Conservation (phyloP, 2,329 filamentous ascomycete genomes). For the Atkinsonella texensis region DNA sequence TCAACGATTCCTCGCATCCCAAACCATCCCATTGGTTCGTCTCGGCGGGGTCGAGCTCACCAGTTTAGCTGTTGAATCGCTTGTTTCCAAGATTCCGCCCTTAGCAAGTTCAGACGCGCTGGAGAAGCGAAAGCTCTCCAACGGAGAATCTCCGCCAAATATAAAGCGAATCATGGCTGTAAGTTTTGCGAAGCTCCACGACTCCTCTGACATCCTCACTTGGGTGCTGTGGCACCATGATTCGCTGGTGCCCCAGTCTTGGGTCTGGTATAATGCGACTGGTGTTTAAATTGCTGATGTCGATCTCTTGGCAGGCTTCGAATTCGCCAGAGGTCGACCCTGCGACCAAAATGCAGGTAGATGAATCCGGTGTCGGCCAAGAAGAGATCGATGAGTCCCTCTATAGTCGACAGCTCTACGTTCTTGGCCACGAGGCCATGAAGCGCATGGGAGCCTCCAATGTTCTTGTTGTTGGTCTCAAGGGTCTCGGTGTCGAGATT, state of each 20-base stretch:
- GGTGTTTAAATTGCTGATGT: conserved; percentile 5
- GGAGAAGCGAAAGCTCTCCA: conserved; percentile 57
- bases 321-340: conserved; percentile 49
- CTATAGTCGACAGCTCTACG: conserved; percentile 64
- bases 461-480: conserved; percentile 80
- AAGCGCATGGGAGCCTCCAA: conserved; percentile 98
- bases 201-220: background rate
- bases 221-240: background rate
- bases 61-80: conserved; percentile 20
- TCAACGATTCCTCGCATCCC: background rate
- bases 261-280: background rate
- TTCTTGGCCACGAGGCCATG: conserved; percentile 73
- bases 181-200: conserved; percentile 20
- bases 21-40: background rate
- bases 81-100: conserved; percentile 23
- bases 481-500: conserved; percentile 92
- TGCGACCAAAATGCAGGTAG: conserved; percentile 53
- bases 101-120: conserved; percentile 33
- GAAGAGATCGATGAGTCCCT: conserved; percentile 60
- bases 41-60: conserved; percentile 23
- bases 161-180: conserved; percentile 52
- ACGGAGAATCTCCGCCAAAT: conserved; percentile 44
- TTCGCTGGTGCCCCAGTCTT: background rate
- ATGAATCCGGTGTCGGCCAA: conserved; percentile 42
- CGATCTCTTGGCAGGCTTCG: conserved; percentile 26